Evolutionary conservation across 306 rosid genomes (phyloP).

Genomic region (Gleditsia sinensis): DNA sequence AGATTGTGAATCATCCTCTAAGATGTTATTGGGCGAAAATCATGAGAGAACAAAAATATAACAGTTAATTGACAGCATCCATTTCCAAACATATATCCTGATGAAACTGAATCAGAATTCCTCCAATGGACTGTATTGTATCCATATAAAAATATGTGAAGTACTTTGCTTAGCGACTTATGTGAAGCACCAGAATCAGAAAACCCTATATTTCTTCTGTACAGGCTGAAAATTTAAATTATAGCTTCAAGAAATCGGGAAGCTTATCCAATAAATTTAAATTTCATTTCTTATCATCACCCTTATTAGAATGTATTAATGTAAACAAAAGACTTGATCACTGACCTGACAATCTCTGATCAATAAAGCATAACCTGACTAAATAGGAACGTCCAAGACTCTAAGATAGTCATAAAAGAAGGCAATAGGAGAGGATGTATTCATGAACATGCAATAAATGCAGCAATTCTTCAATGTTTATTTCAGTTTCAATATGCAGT

Average conservation of each 20-base stretch:
- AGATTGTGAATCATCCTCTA: conserved; percentile 68
- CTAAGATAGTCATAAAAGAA: not conserved
- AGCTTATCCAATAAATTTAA: not conserved
- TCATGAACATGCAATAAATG: too few relatives aligned
- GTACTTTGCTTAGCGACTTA: not conserved
- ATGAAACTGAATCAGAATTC: conserved; percentile 26
- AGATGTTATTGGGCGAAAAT: conserved; percentile 32
- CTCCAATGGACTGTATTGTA: conserved; percentile 15
- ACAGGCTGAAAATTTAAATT: conserved; percentile 2
- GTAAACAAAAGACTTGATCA: conserved; percentile 20
- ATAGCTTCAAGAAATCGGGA: conserved; percentile 1
- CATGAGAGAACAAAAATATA: not conserved
- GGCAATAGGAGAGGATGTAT: not conserved
- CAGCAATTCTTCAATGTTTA: too few relatives aligned
- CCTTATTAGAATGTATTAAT: not conserved
- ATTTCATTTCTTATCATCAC: not conserved
- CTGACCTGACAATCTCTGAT: not conserved
- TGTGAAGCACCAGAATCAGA: conserved; percentile 30
- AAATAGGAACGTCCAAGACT: conserved; percentile 19
- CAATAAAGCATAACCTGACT: not conserved
- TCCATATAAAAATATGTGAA: not conserved
- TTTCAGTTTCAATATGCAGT: too few relatives aligned
- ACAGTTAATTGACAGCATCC: not conserved
- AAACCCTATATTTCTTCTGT: conserved; percentile 1
- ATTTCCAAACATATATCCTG: conserved; percentile 7